A percentile compares a stretch with the other conserved stretches of the same genome.
phyloP scores from a whole-genome alignment of 805 yeast species.

The Metschnikowia rubicola region DNA sequence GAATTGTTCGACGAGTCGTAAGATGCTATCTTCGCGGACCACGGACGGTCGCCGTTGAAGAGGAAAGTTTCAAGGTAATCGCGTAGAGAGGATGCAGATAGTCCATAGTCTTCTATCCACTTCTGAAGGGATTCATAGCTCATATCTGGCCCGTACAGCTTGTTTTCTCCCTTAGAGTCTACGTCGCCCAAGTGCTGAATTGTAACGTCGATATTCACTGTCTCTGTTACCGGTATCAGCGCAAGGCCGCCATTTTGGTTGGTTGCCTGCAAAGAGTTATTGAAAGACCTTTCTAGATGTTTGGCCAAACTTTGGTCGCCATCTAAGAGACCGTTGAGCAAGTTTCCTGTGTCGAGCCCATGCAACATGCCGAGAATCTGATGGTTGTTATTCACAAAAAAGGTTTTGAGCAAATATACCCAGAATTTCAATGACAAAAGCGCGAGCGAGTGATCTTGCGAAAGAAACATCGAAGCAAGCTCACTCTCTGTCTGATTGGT shows the following conservation, averaged over 20 bases:
- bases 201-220: too few species aligned
- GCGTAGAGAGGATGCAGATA: constrained; percentile 8
- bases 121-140: constrained; percentile 7
- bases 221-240: too few species aligned
- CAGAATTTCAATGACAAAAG: background rate
- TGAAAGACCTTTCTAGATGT: too few species aligned
- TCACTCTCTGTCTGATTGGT: constrained; percentile 1
- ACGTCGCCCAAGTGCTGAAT: too few species aligned
- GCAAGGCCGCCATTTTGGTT: too few species aligned
- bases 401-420: background rate
- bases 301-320: too few species aligned
- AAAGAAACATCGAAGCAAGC: constrained; percentile 1
- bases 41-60: constrained; percentile 7
- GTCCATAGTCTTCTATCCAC: constrained; percentile 9
- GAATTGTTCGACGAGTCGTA: background rate
- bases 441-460: constrained; percentile 3
- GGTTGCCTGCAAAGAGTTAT: too few species aligned
- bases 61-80: constrained; percentile 7
- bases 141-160: constrained; percentile 1
- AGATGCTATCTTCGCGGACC: constrained; percentile 2
- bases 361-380: background rate
- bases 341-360: background rate
- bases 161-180: background rate
- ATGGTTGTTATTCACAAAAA: background rate
- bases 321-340: background rate